Evolutionary conservation across 352 stramenopile genomes (phyloP).

Genomic region (Globisporangium perplexum): DNA sequence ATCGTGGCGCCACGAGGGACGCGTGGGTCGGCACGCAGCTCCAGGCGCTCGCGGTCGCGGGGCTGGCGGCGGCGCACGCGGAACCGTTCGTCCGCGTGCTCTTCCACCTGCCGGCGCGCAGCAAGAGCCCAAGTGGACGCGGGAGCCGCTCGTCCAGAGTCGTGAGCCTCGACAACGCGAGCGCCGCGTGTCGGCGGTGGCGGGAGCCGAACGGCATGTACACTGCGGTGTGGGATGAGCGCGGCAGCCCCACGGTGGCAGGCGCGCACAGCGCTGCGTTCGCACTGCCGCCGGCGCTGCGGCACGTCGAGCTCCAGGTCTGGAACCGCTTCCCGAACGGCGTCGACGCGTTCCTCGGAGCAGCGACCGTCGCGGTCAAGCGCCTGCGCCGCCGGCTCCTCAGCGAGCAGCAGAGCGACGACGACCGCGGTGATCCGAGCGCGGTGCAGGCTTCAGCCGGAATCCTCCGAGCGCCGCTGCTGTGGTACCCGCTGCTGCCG

Average conservation of each 20-base stretch:
- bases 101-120: constrained; percentile 19
- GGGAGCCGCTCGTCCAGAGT: background rate
- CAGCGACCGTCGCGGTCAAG: constrained; percentile 22
- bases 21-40: constrained; percentile 25
- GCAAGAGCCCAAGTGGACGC: background rate
- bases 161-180: constrained; percentile 9
- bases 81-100: constrained; percentile 45
- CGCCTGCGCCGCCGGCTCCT: constrained; percentile 21
- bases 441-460: background rate
- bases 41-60: constrained; percentile 22
- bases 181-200: background rate
- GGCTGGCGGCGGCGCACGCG: constrained; percentile 35
- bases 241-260: no score
- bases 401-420: constrained; percentile 5
- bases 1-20: no score
- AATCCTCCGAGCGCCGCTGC: constrained; percentile 12
- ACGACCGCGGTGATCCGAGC: background rate
- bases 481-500: constrained; percentile 39
- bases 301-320: constrained; percentile 51
- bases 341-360: constrained; percentile 50
- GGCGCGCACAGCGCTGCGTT: no score
- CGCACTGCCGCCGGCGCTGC: constrained; percentile 23
- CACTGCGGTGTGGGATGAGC: constrained; percentile 28
- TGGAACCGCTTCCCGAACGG: constrained; percentile 59
- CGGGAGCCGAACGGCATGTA: constrained; percentile 30